Base-by-base conservation (phyloP, 2,329 filamentous ascomycete genomes). In the Iodosphaeria phyllophila region DNA sequence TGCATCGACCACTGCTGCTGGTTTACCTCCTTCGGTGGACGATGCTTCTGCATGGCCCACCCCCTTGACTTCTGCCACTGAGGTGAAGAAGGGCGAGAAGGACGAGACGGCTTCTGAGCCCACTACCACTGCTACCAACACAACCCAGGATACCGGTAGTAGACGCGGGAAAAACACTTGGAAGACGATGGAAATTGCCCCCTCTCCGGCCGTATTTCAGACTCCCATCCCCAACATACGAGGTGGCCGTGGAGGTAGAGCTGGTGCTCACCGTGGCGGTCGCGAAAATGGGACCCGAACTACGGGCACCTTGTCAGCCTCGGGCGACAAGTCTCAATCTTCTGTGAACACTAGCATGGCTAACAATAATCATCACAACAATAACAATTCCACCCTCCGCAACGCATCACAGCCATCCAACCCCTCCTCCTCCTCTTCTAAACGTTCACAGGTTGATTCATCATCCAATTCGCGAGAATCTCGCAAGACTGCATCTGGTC, bases 11-110 rank as follows among this genome's bases (percentile, higher is more conserved):
- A n/a, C n/a, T n/a, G 15, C 35, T 8, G 27, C 39, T 9, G 51
- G 49, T 13, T 32, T 50, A 3, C 43, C 56, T 4, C 78, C 78
- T 14, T 62, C 78, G 3, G 74, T 80, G 23, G 71, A 66, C 30
- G 84, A 95, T 47, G 63, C 79, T 24, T 57, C 69, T 26, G 72
- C 72, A 12, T 98, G 89, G 89, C 89, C 89, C 10, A 95, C 86
- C 3, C 83, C 83, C 1, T 80, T 92, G 37, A 73, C 62, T 24
- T 75, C 73, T 2, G 68, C 74, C 26, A 71, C 74, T 24, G 82
- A 89, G 37, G 67, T 77, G 32, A 79, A 78, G 51, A 73, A 74
- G 41, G 83, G 80, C 47, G 51, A 59, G 2, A 58, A 68, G 26
- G 62, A 73, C 28, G 80, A 80, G 47, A 53, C 26, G 6, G 12